Conservation (phyloP, 371 early-diverging fungal species). For the Mucor piriformis region DNA sequence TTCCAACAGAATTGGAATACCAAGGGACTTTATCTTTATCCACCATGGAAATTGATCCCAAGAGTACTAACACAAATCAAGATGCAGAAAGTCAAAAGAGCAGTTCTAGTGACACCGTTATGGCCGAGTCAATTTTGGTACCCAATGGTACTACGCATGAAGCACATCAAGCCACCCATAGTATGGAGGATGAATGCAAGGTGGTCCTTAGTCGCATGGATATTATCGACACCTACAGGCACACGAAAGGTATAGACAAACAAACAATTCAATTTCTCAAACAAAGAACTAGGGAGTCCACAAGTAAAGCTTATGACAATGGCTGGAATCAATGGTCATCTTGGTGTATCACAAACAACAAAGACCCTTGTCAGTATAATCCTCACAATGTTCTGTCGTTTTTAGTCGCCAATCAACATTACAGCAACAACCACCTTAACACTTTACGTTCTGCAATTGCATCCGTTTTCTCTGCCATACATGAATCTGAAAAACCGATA, state of each 20-base stretch:
- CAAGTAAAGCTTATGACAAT: conserved; percentile 15
- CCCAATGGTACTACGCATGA: conserved; percentile 12
- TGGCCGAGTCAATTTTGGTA: conserved; percentile 33
- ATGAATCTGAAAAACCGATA: conserved; percentile 2
- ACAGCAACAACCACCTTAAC: too few relatives aligned
- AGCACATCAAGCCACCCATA: conserved; percentile 1
- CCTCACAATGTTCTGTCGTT: too few relatives aligned
- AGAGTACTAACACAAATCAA: conserved; percentile 24
- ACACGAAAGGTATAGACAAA: conserved; percentile 8
- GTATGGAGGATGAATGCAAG: not conserved
- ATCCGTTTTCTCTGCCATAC: conserved; percentile 1
- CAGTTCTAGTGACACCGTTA: conserved; percentile 28
- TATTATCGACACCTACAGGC: conserved; percentile 14
- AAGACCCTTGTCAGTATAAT: too few relatives aligned
- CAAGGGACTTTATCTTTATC: conserved; percentile 1
- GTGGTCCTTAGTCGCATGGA: conserved; percentile 22
- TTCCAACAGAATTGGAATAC: conserved; percentile 1
- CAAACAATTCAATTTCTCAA: not conserved
- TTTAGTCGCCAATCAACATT: too few relatives aligned
- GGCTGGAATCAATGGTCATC: conserved; percentile 13
- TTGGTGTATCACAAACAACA: too few relatives aligned
- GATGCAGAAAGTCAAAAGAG: conserved; percentile 5
- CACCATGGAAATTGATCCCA: conserved; percentile 24
- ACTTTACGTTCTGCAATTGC: conserved; percentile 17
- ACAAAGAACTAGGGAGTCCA: conserved; percentile 5